Evolutionary conservation across 345 rosid genomes (phyloP).

Genomic region (Populus ilicifolia): DNA sequence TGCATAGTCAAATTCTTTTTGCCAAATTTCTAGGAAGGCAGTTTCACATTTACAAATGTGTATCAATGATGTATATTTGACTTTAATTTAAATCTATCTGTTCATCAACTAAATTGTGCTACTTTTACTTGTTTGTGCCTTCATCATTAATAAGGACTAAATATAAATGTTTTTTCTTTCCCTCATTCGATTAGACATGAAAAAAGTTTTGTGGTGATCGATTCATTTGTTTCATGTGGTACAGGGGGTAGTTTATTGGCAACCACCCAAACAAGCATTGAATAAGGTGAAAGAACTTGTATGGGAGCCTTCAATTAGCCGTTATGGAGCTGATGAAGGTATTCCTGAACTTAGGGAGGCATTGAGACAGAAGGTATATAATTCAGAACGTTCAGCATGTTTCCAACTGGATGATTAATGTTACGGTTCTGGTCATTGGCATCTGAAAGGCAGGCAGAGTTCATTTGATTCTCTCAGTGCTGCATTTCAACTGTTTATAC

Average conservation of each 20-base stretch:
- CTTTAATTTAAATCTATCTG: background rate
- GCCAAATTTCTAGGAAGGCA: background rate
- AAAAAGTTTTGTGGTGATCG: background rate
- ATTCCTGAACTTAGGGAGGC: conserved; percentile 71
- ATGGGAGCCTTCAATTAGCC: conserved; percentile 67
- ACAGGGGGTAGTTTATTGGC: conserved; percentile 94
- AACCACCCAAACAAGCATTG: conserved; percentile 76
- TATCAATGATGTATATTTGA: background rate
- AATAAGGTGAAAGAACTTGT: conserved; percentile 76
- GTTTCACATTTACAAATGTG: background rate
- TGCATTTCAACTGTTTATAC: conserved; percentile 1
- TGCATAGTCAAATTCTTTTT: background rate
- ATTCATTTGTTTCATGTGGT: conserved; percentile 15
- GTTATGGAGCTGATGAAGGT: conserved; percentile 93
- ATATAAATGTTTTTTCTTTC: background rate
- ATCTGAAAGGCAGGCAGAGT: conserved; percentile 4
- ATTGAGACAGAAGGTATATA: conserved; percentile 54
- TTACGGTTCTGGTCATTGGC: conserved; percentile 1
- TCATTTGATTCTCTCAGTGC: background rate
- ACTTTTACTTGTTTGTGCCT: background rate
- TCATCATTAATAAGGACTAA: background rate
- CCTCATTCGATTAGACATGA: background rate
- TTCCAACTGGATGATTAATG: background rate
- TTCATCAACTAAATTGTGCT: background rate
- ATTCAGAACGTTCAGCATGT: background rate